phyloP scores from a whole-genome alignment of 768 basidiomycete genomes.

The Lyophyllum semitale region DNA sequence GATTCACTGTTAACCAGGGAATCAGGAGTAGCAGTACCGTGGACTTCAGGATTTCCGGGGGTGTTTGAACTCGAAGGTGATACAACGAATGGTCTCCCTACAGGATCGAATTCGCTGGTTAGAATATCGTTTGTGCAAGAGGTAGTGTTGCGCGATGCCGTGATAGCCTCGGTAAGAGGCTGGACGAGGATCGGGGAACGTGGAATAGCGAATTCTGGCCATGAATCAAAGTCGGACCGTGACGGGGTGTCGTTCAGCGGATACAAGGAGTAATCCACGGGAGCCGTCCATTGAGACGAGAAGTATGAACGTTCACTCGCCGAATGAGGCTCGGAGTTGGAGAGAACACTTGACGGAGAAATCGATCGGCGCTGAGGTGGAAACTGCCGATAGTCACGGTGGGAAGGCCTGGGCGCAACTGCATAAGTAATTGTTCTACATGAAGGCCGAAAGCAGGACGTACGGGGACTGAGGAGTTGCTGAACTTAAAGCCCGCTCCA shows the following conservation, averaged over 20 bases:
- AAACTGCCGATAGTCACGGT: neutral
- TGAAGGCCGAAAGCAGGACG: neutral
- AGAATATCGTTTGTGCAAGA: neutral
- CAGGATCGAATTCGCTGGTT: neutral
- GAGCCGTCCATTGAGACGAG: neutral
- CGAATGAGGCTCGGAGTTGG: neutral
- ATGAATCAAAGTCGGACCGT: neutral
- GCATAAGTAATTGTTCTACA: neutral
- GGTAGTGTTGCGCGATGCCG: neutral
- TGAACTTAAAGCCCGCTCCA: neutral
- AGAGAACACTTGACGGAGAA: neutral
- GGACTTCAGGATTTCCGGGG: neutral
- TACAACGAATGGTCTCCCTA: neutral
- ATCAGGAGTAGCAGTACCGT: neutral
- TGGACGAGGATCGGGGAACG: neutral
- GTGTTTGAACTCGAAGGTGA: neutral
- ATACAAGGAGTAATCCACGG: constrained; percentile 1
- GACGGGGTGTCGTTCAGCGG: neutral
- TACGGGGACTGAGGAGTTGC: neutral
- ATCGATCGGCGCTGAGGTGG: neutral
- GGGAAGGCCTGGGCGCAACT: neutral
- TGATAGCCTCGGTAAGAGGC: neutral
- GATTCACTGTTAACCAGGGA: constrained; percentile 1
- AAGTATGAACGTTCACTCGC: neutral
- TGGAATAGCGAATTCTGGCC: neutral